Conservation (phyloP, 495 filamentous ascomycete species). For the Penicillium pulvis region DNA sequence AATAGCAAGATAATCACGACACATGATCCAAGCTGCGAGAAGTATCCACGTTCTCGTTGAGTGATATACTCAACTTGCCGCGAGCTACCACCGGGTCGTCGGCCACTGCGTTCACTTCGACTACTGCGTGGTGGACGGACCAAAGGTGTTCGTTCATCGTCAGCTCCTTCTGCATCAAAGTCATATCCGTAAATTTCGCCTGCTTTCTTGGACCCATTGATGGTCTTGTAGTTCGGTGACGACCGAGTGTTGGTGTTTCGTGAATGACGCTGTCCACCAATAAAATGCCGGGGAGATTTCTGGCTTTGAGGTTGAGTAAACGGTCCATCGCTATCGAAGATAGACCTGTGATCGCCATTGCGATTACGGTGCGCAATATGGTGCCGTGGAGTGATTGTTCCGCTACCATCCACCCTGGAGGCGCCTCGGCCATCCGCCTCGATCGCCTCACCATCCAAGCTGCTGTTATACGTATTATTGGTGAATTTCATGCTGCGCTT, state of each 20-base stretch:
- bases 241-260: slow-evolving; percentile 37
- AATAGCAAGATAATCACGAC: slow-evolving; percentile 74
- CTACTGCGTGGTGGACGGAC: slow-evolving; percentile 61
- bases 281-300: slow-evolving; percentile 64
- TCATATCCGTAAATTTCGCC: slow-evolving; percentile 64
- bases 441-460: slow-evolving; percentile 59
- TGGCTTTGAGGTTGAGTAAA: slow-evolving; percentile 50
- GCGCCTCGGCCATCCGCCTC: slow-evolving; percentile 66
- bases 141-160: slow-evolving; percentile 89
- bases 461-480: slow-evolving; percentile 71
- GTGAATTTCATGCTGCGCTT: slow-evolving; percentile 99
- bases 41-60: slow-evolving; percentile 62
- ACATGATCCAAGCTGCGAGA: slow-evolving; percentile 78
- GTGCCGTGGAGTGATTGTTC: slow-evolving; percentile 63
- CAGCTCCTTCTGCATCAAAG: slow-evolving; percentile 73
- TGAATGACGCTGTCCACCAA: slow-evolving; percentile 38
- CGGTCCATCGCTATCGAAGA: slow-evolving; percentile 79
- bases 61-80: slow-evolving; percentile 78
- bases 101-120: slow-evolving; percentile 48
- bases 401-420: slow-evolving; percentile 57
- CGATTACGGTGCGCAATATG: slow-evolving; percentile 66
- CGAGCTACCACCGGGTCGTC: slow-evolving; percentile 58
- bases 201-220: slow-evolving; percentile 52
- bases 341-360: slow-evolving; percentile 65
- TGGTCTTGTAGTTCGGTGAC: slow-evolving; percentile 40